Base-by-base conservation (phyloP, 2,329 filamentous ascomycete species). In the Claviceps capensis region DNA sequence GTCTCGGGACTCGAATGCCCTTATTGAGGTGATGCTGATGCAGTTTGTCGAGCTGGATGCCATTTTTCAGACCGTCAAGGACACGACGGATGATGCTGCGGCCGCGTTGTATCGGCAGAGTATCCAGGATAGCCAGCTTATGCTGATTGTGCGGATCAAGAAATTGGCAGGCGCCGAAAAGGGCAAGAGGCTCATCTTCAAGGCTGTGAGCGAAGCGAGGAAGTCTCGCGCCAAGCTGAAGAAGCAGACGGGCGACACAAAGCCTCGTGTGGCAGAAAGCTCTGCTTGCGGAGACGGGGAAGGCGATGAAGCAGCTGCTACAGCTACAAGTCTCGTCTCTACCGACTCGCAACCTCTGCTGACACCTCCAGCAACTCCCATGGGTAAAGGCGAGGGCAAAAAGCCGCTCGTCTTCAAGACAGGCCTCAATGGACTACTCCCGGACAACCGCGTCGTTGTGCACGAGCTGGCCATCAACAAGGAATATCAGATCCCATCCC, bases 11-110 rank as follows among this genome's bases (percentile, higher is more conserved):
- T 87, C 85, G 0, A 82, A 82, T 51, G 82, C 86, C 0, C 72
- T 93, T 4, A 81, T 91, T 50, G 85, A 90, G 60, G 83, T 88
- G 52, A 90, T 93, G 86, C 75, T 91, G n/a, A 77, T 87, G 61
- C 86, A 88, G 57, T 90, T 91, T 65, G 85, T 90, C 17, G 86
- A 89, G 62, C 76, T 93, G 2, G 87, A 93, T 61, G 83, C 83
- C 38, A 91, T 91, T 47, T 86, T 86, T 74, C 85, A 89, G 62
- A 86, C 84, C 2, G 85, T 93, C 63, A 89, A 88, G 64, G 82
- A 88, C 59, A 82, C 83, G 50, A 86, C 81, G 0, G 82, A 86
- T 47, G 81, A 84, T 41, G 79, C 82, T 16, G 86, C 88, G 2
- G 79, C 85, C 1, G 80, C 79, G 17, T 80, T 88, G n/a, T 91